Percentiles rank a stretch among this genome's conserved stretches.
Evolutionary conservation across 106 monocot genomes (phyloP).

Genomic region (Ottelia alismoides): DNA sequence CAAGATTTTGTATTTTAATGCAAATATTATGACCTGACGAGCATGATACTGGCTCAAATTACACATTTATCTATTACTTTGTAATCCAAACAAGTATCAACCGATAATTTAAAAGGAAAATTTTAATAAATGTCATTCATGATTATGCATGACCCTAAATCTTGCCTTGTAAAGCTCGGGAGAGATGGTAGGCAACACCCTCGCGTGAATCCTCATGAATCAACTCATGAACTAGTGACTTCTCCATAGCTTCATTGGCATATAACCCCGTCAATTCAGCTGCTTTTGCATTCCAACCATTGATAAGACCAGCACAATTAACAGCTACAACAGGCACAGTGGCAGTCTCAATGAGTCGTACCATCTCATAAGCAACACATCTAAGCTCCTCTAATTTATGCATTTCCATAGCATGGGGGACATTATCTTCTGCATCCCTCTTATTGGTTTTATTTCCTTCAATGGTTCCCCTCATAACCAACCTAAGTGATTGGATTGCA

Average conservation of each 20-base stretch:
- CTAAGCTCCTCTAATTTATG: slow-evolving; percentile 35
- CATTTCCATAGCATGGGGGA: slow-evolving; percentile 1
- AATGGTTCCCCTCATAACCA: slow-evolving; percentile 35
- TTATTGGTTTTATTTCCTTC: slow-evolving; percentile 23
- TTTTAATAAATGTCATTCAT: not conserved
- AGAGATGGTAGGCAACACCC: slow-evolving; percentile 34
- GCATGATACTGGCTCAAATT: too few species aligned
- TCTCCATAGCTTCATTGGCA: slow-evolving; percentile 41
- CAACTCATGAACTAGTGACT: too few species aligned
- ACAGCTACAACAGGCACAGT: slow-evolving; percentile 65
- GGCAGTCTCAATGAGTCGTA: slow-evolving; percentile 76
- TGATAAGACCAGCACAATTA: slow-evolving; percentile 50
- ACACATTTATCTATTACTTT: too few species aligned
- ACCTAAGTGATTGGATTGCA: slow-evolving; percentile 67
- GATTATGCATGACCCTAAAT: not conserved
- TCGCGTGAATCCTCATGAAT: too few species aligned
- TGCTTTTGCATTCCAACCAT: slow-evolving; percentile 73
- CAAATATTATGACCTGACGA: too few species aligned
- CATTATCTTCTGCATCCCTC: not conserved
- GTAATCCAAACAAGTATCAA: too few species aligned
- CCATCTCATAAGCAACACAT: slow-evolving; percentile 58
- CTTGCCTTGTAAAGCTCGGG: slow-evolving; percentile 56
- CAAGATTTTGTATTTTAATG: too few species aligned
- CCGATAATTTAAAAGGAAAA: not conserved
- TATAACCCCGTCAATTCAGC: slow-evolving; percentile 64